A percentile compares a stretch with the other conserved stretches of the same genome.
phyloP scores from a whole-genome alignment of 305 asterid genomes.

The Petunia hybrid region DNA sequence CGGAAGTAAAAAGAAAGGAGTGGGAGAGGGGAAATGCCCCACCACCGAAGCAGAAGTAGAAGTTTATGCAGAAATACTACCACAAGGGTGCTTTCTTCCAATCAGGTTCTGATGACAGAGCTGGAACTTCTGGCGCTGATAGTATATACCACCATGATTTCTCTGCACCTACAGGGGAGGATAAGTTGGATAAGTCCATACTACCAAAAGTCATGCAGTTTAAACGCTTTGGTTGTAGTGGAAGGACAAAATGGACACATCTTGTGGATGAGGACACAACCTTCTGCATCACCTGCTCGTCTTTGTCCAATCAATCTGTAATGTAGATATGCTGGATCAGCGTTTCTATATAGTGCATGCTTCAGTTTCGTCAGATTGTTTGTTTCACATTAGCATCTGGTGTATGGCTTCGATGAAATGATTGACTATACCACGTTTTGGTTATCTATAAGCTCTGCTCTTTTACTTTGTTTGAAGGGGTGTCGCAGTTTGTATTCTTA shows the following conservation, averaged over 20 bases:
- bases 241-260: conserved; percentile 98
- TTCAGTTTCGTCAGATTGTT: not conserved
- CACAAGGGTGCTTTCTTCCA: conserved; percentile 98
- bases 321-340: not conserved
- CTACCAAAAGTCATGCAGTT: conserved; percentile 99
- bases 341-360: not conserved
- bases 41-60: conserved; percentile 70
- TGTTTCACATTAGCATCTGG: not conserved
- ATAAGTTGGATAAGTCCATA: conserved; percentile 87
- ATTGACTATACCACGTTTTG: not conserved
- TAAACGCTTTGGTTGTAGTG: conserved; percentile 98
- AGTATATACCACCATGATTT: conserved; percentile 67
- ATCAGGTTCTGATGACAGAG: conserved; percentile 63
- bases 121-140: conserved; percentile 78
- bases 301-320: conserved; percentile 3
- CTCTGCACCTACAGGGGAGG: conserved; percentile 91
- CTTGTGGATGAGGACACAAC: conserved; percentile 97
- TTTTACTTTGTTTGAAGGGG: conserved; percentile 17
- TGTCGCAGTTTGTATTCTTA: conserved; percentile 11
- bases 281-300: not conserved
- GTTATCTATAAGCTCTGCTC: not conserved
- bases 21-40: conserved; percentile 90
- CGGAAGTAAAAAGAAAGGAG: conserved; percentile 95
- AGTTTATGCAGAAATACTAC: conserved; percentile 95
- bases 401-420: not conserved